Evolutionary conservation across 140 eudicot genomes (phyloP).

Genomic region (Oenanthe javanica): DNA sequence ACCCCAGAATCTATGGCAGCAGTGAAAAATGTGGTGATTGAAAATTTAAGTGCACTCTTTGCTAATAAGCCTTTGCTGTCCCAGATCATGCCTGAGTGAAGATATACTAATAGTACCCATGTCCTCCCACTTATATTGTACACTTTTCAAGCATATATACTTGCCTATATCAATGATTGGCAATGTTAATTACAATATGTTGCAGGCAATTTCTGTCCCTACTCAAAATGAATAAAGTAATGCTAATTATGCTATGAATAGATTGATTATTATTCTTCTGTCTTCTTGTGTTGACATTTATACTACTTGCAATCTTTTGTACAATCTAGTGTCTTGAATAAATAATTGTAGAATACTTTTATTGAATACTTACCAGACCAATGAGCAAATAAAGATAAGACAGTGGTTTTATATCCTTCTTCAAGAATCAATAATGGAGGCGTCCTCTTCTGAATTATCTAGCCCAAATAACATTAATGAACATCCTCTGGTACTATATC

Average conservation of each 20-base stretch:
- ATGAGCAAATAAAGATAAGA: background rate
- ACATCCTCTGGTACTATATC: constrained; percentile 30
- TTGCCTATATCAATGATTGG: background rate
- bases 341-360: too few species aligned
- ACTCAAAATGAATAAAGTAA: background rate
- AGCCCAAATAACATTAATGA: background rate
- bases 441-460: background rate
- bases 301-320: background rate
- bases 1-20: constrained; percentile 39
- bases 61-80: constrained; percentile 44
- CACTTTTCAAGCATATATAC: background rate
- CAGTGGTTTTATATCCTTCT: background rate
- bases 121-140: background rate
- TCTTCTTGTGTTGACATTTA: background rate
- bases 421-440: constrained; percentile 14
- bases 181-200: background rate
- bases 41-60: constrained; percentile 47
- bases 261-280: background rate
- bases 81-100: constrained; percentile 22
- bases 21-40: constrained; percentile 15
- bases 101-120: background rate
- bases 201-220: background rate
- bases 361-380: background rate
- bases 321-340: background rate
- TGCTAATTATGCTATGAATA: background rate